Conservation (phyloP, 345 rosid species). For the Mercurialis annua region DNA sequence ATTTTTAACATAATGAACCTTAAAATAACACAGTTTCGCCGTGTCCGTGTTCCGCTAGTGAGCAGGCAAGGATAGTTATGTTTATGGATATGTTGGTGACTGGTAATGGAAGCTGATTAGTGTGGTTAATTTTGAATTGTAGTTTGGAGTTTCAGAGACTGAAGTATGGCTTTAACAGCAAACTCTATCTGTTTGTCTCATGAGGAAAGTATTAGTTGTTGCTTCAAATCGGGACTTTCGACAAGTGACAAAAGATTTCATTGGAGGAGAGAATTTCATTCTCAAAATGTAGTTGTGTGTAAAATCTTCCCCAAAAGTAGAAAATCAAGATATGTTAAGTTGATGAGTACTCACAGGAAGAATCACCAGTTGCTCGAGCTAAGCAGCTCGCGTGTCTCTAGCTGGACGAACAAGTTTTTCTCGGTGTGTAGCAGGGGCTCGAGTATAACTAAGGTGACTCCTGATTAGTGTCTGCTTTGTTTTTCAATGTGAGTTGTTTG, state of each 20-base stretch:
- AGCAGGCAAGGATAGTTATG: no score
- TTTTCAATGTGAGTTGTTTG: not conserved
- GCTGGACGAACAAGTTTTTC: conserved; percentile 37
- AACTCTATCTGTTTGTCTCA: conserved; percentile 41
- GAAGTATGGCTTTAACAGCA: conserved; percentile 57
- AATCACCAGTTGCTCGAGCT: conserved; percentile 7
- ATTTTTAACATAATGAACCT: no score
- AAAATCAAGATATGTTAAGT: conserved; percentile 26
- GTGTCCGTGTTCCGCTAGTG: no score
- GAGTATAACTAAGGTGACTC: conserved; percentile 35
- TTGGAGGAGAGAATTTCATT: conserved; percentile 30
- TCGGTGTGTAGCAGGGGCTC: conserved; percentile 18
- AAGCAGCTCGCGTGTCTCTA: conserved; percentile 38
- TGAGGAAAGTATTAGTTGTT: conserved; percentile 38
- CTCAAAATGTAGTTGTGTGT: conserved; percentile 27
- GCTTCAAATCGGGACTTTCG: conserved; percentile 27
- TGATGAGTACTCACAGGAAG: conserved; percentile 25
- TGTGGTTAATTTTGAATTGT: conserved; percentile 25
- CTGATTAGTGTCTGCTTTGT: conserved; percentile 2
- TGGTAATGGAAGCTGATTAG: not conserved
- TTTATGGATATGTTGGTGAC: not conserved
- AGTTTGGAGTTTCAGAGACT: conserved; percentile 24
- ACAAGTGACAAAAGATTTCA: conserved; percentile 26
- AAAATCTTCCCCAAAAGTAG: conserved; percentile 36
- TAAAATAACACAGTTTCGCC: no score